These are phyloP conservation scores for Komagataella populi DNA, from an alignment of 805 yeast genomes.

Conservation along the genomic window DNA sequence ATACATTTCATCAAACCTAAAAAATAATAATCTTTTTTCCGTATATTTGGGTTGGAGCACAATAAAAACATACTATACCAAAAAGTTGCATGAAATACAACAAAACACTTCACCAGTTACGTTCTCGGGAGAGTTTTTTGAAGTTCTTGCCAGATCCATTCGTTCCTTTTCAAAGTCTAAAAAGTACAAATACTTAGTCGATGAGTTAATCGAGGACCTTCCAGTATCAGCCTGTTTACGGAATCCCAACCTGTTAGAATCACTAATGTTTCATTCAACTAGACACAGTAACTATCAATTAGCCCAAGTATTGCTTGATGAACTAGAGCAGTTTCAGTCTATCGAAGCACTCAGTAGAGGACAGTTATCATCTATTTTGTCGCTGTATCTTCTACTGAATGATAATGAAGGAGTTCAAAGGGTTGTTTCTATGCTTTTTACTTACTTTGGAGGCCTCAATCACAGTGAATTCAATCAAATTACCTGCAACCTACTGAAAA, in stretches of 20 bases:
- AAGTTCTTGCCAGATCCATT: conserved; percentile 11
- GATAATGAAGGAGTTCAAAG: conserved; percentile 16
- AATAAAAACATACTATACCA: neutral
- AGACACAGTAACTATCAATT: conserved; percentile 12
- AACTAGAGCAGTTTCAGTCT: conserved; percentile 7
- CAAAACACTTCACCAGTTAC: neutral
- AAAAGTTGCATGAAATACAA: neutral
- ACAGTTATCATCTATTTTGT: conserved; percentile 16
- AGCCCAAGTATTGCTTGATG: conserved; percentile 9
- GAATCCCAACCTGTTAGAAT: conserved; percentile 18
- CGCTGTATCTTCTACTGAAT: conserved; percentile 12
- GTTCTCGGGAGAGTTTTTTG: conserved; percentile 3
- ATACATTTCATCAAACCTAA: neutral
- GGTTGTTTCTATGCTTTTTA: conserved; percentile 12
- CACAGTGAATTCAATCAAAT: conserved; percentile 18
- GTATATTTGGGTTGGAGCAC: neutral
- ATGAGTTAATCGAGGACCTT: conserved; percentile 13
- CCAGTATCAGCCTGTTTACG: conserved; percentile 19
- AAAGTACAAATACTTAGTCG: conserved; percentile 14
- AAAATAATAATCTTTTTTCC: neutral
- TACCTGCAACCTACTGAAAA: conserved; percentile 11
- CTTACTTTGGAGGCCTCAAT: conserved; percentile 11
- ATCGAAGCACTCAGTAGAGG: conserved; percentile 13
- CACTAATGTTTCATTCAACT: conserved; percentile 15
- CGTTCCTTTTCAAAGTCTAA: conserved; percentile 14